These are phyloP conservation scores for Rhizophagus prolifer DNA, from an alignment of 192 early-diverging fungal species.

Conservation along the genomic window DNA sequence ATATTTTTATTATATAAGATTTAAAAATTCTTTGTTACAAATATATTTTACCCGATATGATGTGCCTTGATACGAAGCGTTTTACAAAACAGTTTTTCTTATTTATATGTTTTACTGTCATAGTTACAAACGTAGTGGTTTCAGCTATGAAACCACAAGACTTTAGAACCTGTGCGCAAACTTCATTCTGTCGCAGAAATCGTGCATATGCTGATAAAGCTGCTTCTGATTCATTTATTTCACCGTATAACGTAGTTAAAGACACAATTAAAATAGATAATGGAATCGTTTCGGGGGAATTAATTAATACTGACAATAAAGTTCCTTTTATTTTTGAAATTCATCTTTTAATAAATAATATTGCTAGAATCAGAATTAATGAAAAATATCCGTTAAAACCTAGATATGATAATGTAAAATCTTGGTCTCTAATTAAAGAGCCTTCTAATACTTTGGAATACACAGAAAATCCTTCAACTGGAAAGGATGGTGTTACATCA, in stretches of 20 bases:
- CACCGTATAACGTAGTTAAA: constrained; percentile 65
- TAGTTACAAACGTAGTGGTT: constrained; percentile 18
- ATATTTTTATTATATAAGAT: too few species aligned
- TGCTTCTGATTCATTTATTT: constrained; percentile 32
- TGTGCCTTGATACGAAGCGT: neutral
- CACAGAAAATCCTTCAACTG: constrained; percentile 3
- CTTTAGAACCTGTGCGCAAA: constrained; percentile 88
- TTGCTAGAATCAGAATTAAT: constrained; percentile 59
- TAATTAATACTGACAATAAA: constrained; percentile 52
- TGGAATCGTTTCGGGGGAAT: constrained; percentile 53
- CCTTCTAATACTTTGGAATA: constrained; percentile 27
- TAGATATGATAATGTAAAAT: constrained; percentile 67
- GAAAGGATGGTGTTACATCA: constrained; percentile 33
- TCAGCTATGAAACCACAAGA: constrained; percentile 74
- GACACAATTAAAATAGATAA: constrained; percentile 56
- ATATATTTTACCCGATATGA: neutral
- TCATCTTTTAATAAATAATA: constrained; percentile 55
- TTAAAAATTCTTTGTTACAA: too few species aligned
- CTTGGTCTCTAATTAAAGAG: constrained; percentile 55
- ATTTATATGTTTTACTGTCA: neutral
- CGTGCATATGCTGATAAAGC: constrained; percentile 73
- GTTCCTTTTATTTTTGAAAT: constrained; percentile 49
- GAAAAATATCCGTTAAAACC: constrained; percentile 65
- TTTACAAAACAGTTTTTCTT: neutral
- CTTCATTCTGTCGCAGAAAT: constrained; percentile 88